Percentiles rank a stretch among this genome's conserved stretches.
Conservation (phyloP, 2,329 filamentous ascomycete species). For the Rutstroemia sp. region DNA sequence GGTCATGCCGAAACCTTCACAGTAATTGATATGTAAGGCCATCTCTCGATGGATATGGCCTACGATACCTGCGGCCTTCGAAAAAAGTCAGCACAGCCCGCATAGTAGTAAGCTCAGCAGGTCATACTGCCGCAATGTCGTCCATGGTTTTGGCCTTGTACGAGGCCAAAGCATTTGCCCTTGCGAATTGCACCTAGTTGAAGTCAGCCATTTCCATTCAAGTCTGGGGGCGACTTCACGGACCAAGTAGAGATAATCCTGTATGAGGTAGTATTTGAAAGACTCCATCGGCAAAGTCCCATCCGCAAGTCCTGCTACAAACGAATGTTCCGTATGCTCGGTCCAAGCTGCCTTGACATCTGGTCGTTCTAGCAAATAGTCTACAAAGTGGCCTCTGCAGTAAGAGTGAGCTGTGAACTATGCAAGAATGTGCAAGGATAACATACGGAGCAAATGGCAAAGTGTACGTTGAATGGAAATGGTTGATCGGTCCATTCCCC, state of each 20-base stretch:
- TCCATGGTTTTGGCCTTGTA: conserved; percentile 74
- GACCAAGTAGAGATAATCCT: conserved; percentile 88
- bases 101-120: neutral
- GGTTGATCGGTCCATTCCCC: conserved; percentile 68
- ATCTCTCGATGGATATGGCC: conserved; percentile 74
- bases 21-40: conserved; percentile 74
- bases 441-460: conserved; percentile 57
- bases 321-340: conserved; percentile 71
- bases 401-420: neutral
- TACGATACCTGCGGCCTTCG: conserved; percentile 61
- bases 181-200: conserved; percentile 69
- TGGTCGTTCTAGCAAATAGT: conserved; percentile 69
- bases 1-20: conserved; percentile 70
- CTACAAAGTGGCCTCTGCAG: conserved; percentile 65
- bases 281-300: conserved; percentile 67
- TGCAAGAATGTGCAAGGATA: neutral
- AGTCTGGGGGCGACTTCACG: conserved; percentile 17
- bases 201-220: neutral
- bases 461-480: conserved; percentile 65
- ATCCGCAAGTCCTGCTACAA: conserved; percentile 68
- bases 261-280: conserved; percentile 84
- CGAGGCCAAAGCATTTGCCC: conserved; percentile 75
- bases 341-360: conserved; percentile 72
- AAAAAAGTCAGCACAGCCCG: neutral
- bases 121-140: conserved; percentile 61